Evolutionary conservation across 2,329 filamentous ascomycete species (phyloP), one percentile per base, ranked within the genome.

Genomic region (Curvularia spicifera): DNA sequence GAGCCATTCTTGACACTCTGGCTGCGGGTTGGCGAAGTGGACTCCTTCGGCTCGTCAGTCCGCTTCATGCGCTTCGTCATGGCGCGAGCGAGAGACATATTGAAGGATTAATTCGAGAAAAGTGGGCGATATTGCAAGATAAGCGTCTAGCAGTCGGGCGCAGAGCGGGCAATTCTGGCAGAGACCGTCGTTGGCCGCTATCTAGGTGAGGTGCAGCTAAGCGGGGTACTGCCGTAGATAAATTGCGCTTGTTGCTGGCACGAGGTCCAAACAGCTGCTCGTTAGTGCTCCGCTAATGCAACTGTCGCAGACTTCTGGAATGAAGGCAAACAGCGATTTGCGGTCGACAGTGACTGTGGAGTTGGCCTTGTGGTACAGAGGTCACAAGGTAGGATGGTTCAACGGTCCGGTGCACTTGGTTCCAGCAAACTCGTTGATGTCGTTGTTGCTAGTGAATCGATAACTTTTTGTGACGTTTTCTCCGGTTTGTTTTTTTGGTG

Each of bases 51-150:
- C 43, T 53, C 61, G 26, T 82, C 81, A 43, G 81, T 69, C 67
- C 85, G 83, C 80, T 87, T 90, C 66, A 80, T 81, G 77, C 88
- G 86, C 77, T 87, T 85, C 67, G 87, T 90, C 75, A 93, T 90
- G 58, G 89, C 89, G 73, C 90, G 85, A 51, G 88, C 84, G 67
- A 93, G 80, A 69, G 85, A 87, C 83, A 82, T 82, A 65, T 63
- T 78, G 72, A 61, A 54, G 52, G 64, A 66, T 74, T 74, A 70
- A 72, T 74, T 66, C 65, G 48, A 59, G 56, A 61, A 61, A 61
- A 56, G 69, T 68, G 71, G 64, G 60, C 59, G 64, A 59, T 66
- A 66, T 64, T 68, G 64, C 59, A 65, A 59, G 59, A 57, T 46
- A 56, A 65, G 66, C 67, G 56, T 62, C 61, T 63, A 65, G 65